Evolutionary conservation across 768 basidiomycete genomes (phyloP).

Genomic region (Candolleomyces efflorescens): DNA sequence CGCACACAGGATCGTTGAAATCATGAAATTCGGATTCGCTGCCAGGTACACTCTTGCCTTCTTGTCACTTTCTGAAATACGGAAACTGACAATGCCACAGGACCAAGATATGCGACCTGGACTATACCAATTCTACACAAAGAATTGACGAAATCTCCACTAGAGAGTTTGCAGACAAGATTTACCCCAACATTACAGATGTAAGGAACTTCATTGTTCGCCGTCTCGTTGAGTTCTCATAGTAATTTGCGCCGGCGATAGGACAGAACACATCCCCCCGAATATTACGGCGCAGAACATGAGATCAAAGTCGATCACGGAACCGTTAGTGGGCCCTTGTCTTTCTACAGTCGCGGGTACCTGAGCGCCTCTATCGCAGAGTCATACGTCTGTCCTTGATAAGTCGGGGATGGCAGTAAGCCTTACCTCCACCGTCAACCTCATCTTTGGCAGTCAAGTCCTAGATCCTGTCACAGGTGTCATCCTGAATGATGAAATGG

Average conservation of each 20-base stretch:
- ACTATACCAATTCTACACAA: slow-evolving; percentile 51
- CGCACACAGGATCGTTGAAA: slow-evolving; percentile 79
- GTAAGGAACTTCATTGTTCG: slow-evolving; percentile 33
- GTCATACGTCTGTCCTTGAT: slow-evolving; percentile 83
- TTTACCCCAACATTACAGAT: slow-evolving; percentile 75
- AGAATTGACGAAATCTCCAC: slow-evolving; percentile 63
- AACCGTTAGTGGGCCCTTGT: slow-evolving; percentile 49
- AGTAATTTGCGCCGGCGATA: slow-evolving; percentile 23
- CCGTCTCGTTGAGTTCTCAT: not conserved
- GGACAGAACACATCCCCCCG: slow-evolving; percentile 76
- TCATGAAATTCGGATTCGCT: slow-evolving; percentile 70
- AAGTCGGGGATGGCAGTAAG: slow-evolving; percentile 82
- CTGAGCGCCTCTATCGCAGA: slow-evolving; percentile 38
- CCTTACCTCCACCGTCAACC: slow-evolving; percentile 86
- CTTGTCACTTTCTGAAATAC: not conserved
- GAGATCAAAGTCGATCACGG: slow-evolving; percentile 82
- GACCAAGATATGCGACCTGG: slow-evolving; percentile 79
- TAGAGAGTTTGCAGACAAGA: slow-evolving; percentile 58
- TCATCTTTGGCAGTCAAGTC: slow-evolving; percentile 85
- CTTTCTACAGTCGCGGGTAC: not conserved
- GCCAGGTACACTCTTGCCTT: slow-evolving; percentile 29
- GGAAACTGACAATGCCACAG: slow-evolving; percentile 29
- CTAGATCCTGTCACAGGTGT: slow-evolving; percentile 86
- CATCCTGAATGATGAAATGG: slow-evolving; percentile 92
- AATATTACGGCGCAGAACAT: slow-evolving; percentile 82